These are phyloP conservation scores for Scedosporium aurantiacum DNA, from an alignment of 2,329 filamentous ascomycete species.

Conservation along the genomic window DNA sequence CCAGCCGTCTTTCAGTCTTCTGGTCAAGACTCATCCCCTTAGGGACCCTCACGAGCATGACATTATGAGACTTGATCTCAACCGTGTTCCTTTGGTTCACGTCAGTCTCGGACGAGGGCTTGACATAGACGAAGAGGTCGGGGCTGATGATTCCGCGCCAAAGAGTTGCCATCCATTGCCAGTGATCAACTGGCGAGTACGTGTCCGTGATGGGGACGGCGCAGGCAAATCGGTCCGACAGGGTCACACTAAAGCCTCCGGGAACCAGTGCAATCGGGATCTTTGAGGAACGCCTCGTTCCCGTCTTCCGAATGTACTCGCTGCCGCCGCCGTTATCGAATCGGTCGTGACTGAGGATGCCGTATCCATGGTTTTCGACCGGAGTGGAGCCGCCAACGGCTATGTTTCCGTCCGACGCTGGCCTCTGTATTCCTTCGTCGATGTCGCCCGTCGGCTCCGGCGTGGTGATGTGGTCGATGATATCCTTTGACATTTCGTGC, in stretches of 20 bases:
- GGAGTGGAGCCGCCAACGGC: not conserved
- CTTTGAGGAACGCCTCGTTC: conserved; percentile 11
- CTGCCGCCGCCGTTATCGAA: not conserved
- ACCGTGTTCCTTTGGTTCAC: conserved; percentile 33
- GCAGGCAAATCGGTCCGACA: conserved; percentile 65
- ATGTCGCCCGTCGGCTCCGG: conserved; percentile 9
- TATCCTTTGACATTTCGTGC: conserved; percentile 65
- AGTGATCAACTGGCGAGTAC: conserved; percentile 80
- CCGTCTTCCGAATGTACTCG: not conserved
- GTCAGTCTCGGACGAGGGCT: conserved; percentile 24
- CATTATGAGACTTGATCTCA: conserved; percentile 1
- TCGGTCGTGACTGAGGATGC: no score
- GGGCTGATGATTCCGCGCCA: conserved; percentile 81
- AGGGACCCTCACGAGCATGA: conserved; percentile 43
- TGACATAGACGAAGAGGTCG: conserved; percentile 65
- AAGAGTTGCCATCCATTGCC: conserved; percentile 92
- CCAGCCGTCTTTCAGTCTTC: conserved; percentile 60
- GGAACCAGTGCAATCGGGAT: conserved; percentile 66
- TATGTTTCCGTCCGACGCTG: not conserved
- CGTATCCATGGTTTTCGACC: not conserved
- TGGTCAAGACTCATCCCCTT: conserved; percentile 44
- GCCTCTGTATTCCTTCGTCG: not conserved
- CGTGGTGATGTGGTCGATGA: conserved; percentile 41
- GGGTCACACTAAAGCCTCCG: conserved; percentile 67
- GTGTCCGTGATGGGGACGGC: conserved; percentile 63